A percentile compares a stretch with the other conserved stretches of the same genome.
Evolutionary conservation across 352 stramenopile genomes (phyloP).

Genomic region (Blastocystis sp.): DNA sequence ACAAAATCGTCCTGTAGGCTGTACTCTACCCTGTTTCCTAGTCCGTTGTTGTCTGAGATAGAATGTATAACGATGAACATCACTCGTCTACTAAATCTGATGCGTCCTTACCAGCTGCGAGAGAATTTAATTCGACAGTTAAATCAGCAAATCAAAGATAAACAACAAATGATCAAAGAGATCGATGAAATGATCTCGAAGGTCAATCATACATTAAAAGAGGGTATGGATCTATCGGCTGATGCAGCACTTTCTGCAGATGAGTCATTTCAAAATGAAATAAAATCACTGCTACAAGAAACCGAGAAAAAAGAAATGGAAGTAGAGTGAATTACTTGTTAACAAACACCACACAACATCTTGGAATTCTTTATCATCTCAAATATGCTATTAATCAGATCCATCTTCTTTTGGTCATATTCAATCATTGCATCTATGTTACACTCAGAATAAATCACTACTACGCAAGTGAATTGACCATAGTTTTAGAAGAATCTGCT

Average conservation of each 20-base stretch:
- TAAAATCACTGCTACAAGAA: not conserved
- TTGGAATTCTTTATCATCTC: not conserved
- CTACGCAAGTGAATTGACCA: slow-evolving; percentile 26
- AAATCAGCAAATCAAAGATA: slow-evolving; percentile 15
- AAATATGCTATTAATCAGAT: slow-evolving; percentile 52
- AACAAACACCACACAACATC: slow-evolving; percentile 43
- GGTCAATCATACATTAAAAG: not conserved
- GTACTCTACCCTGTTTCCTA: not conserved
- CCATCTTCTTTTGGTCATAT: slow-evolving; percentile 14
- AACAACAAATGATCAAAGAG: not conserved
- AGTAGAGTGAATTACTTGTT: not conserved
- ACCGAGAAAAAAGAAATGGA: not conserved
- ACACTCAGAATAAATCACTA: not conserved
- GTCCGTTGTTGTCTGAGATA: not conserved
- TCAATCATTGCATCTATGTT: not conserved
- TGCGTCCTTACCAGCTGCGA: slow-evolving; percentile 21
- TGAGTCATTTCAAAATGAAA: not conserved
- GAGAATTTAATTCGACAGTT: slow-evolving; percentile 25
- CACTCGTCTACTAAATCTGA: not conserved
- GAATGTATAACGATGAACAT: slow-evolving; percentile 6
- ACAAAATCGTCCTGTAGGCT: not conserved
- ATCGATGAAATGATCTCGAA: not conserved
- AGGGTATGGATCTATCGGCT: not conserved
- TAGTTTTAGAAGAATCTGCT: slow-evolving; percentile 34
- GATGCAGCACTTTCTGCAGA: not conserved